Conservation (phyloP, 1,284 basidiomycete species). For the Ceratobasidium sp. region DNA sequence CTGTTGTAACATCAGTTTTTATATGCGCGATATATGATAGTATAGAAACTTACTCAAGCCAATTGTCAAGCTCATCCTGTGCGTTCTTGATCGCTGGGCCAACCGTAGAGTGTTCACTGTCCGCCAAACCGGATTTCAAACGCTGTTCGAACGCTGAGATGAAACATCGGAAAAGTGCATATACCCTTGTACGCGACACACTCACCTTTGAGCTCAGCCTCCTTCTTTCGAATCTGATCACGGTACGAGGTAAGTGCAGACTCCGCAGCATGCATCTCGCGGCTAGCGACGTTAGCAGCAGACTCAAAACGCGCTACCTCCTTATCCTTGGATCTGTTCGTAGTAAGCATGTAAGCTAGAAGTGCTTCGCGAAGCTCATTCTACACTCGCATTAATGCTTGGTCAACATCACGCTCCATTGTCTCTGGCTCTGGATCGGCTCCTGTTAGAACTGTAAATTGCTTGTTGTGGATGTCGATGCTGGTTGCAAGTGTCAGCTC, state of each 20-base stretch:
- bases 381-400: constrained; percentile 60
- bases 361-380: background rate
- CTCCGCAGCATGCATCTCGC: constrained; percentile 66
- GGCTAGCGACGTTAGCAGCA: constrained; percentile 58
- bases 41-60: constrained; percentile 59
- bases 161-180: background rate
- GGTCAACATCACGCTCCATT: constrained; percentile 75
- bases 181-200: background rate
- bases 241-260: constrained; percentile 64
- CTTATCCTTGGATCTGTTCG: constrained; percentile 67
- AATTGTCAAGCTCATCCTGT: constrained; percentile 58
- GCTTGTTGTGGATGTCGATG: constrained; percentile 63
- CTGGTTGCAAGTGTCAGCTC: constrained; percentile 52
- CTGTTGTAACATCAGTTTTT: constrained; percentile 36
- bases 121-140: constrained; percentile 47
- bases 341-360: constrained; percentile 26
- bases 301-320: constrained; percentile 64
- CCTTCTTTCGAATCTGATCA: constrained; percentile 66
- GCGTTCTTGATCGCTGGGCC: constrained; percentile 66
- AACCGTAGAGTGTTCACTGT: constrained; percentile 52
- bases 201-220: constrained; percentile 66
- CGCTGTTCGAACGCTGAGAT: constrained; percentile 37
- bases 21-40: background rate
- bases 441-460: constrained; percentile 70
- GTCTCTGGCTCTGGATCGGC: constrained; percentile 63